Conservation (phyloP, 1,284 basidiomycete genomes). For the Mycosarcoma mackinlayi region DNA sequence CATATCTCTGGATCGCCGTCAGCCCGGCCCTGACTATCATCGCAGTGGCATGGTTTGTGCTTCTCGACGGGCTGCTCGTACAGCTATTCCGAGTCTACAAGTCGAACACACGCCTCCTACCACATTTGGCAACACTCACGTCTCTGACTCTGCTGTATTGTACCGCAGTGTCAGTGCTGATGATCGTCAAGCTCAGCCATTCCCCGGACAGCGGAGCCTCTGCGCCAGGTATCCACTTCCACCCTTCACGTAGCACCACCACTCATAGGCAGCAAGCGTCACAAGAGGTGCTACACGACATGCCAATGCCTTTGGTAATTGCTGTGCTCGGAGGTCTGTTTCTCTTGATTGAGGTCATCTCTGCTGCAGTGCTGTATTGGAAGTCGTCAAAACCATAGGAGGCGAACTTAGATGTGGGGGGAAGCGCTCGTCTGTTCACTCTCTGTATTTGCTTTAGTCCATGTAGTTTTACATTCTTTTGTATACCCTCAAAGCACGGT, state of each 20-base stretch:
- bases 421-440: too few relatives aligned
- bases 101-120: too few relatives aligned
- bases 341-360: background rate
- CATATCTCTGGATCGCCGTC: constrained; percentile 21
- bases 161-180: constrained; percentile 4
- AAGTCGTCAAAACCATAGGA: background rate
- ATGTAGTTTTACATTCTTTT: too few relatives aligned
- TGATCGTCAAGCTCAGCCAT: constrained; percentile 5
- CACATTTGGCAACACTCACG: background rate
- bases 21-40: constrained; percentile 18
- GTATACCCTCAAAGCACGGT: too few relatives aligned
- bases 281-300: constrained; percentile 16
- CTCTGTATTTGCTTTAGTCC: too few relatives aligned
- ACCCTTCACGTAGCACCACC: background rate
- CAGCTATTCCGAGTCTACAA: too few relatives aligned
- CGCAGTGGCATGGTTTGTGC: constrained; percentile 10
- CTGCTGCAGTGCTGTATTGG: background rate
- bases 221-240: constrained; percentile 29
- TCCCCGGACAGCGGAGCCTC: constrained; percentile 9
- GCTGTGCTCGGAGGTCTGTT: background rate
- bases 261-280: too few relatives aligned
- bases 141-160: constrained; percentile 13
- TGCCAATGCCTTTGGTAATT: constrained; percentile 10
- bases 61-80: constrained; percentile 13
- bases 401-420: too few relatives aligned